A percentile compares a stretch with the other conserved stretches of the same genome.
These are phyloP conservation scores for Nemania bipapillata DNA, from an alignment of 2,329 filamentous ascomycete genomes.

Conservation along the genomic window DNA sequence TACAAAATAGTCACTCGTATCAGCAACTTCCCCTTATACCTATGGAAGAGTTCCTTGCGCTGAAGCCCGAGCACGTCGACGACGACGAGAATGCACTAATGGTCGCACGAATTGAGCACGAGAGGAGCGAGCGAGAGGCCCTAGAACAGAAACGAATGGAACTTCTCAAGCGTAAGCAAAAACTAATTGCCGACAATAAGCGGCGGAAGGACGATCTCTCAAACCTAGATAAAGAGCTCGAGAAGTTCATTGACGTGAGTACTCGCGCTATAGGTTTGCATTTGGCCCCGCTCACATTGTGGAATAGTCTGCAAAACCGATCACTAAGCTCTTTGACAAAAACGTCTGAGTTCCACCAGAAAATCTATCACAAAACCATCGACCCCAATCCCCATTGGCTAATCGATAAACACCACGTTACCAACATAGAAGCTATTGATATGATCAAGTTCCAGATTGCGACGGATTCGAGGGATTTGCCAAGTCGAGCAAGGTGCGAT, in stretches of 20 bases:
- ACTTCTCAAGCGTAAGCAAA: conserved; percentile 73
- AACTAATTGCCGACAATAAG: conserved; percentile 79
- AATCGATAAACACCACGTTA: not conserved
- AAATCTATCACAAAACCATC: not conserved
- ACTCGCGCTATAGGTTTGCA: not conserved
- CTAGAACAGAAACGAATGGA: conserved; percentile 86
- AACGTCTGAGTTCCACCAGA: conserved; percentile 42
- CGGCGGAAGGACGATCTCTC: conserved; percentile 92
- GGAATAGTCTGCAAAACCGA: conserved; percentile 81
- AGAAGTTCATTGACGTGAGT: conserved; percentile 89
- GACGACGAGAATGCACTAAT: conserved; percentile 83
- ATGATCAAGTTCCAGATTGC: not conserved
- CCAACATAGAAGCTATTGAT: not conserved
- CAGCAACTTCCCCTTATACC: conserved; percentile 85
- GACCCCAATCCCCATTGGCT: not conserved
- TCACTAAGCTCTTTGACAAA: conserved; percentile 86
- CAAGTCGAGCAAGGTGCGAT: conserved; percentile 21
- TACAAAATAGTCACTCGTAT: conserved; percentile 78
- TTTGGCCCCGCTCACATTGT: conserved; percentile 41
- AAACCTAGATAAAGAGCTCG: conserved; percentile 88
- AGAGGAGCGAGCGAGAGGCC: conserved; percentile 83
- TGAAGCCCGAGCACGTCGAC: conserved; percentile 78
- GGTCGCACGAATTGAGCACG: conserved; percentile 89
- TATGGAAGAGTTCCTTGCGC: conserved; percentile 79
- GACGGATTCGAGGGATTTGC: not conserved